Evolutionary conservation across 257 asterid species (phyloP).

Genomic region (Agastache rugosa): DNA sequence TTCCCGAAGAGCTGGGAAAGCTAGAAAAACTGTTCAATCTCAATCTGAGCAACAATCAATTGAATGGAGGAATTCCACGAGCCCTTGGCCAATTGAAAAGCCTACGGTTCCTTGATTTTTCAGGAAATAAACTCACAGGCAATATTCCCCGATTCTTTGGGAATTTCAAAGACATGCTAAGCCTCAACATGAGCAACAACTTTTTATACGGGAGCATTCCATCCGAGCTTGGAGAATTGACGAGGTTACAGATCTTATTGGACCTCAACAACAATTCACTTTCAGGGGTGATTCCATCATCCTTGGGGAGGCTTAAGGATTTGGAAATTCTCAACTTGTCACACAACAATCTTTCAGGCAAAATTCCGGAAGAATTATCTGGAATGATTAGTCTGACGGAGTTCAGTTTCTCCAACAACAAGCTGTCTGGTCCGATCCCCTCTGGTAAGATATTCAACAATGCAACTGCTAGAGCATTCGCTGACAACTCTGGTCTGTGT

Average conservation of each 20-base stretch:
- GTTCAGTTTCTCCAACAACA: too few relatives aligned
- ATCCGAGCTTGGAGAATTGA: conserved; percentile 57
- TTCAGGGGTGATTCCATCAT: too few relatives aligned
- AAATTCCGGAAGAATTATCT: too few relatives aligned
- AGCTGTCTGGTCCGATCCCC: conserved; percentile 77
- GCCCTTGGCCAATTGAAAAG: conserved; percentile 46
- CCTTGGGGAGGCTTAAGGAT: too few relatives aligned
- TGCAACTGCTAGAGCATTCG: conserved; percentile 52
- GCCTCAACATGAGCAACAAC: conserved; percentile 61
- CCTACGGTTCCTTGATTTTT: conserved; percentile 63
- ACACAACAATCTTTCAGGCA: too few relatives aligned
- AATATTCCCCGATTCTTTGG: conserved; percentile 54
- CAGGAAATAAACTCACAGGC: conserved; percentile 58
- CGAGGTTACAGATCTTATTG: conserved; percentile 50
- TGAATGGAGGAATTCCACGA: conserved; percentile 64
- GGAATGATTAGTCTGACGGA: too few relatives aligned
- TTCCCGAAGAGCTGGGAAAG: conserved; percentile 62
- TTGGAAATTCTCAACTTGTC: too few relatives aligned
- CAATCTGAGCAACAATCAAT: conserved; percentile 60
- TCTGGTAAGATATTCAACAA: conserved; percentile 41
- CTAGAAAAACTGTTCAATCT: conserved; percentile 47
- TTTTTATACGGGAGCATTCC: conserved; percentile 65
- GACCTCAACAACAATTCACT: too few relatives aligned
- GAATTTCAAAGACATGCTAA: conserved; percentile 45
- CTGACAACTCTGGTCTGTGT: conserved; percentile 67